Base-by-base conservation (phyloP, 2,329 filamentous ascomycete species). In the Neurospora sp. region DNA sequence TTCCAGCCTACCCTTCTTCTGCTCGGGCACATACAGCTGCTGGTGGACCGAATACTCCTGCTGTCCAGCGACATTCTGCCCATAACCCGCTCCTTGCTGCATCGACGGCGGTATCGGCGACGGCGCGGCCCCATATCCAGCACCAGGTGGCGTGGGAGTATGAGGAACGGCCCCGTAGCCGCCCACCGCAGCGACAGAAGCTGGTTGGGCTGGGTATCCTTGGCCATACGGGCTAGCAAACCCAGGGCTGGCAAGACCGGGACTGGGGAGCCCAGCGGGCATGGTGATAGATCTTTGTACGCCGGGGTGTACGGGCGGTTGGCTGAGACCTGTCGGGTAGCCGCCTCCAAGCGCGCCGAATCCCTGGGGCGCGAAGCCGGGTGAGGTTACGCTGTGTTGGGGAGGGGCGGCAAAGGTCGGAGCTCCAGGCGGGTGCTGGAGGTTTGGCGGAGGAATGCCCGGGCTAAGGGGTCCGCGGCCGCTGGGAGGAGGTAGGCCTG, bases 21-120 rank as follows among this genome's bases (percentile, higher is more conserved):
- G 81, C 77, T 91, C 88, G 1, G 91, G 91, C 69, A 87, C 80
- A 76, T 93, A 93, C 19, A 88, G 80, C 78, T 92, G 90, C 75
- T 88, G 85, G 75, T 93, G 91, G 57, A 92, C 80, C 8, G 80
- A 78, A 71, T 90, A 91, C 67, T 87, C 85, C 66, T 72, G 11
- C 71, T 74, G 62, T 74, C 75, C 33, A 68, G 75, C 28, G 66
- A 70, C 41, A 73, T 76, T 66, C 70, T 71, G 72, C 75, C 72
- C 52, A 65, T 67, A 71, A 8, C 70, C 70, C 2, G 70, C 70
- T 4, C 69, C 62, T 41, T 67, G 67, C 68, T 73, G 73, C 43
- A 57, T 62, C 4, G 84, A 84, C 10, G 82, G 78, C 4, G 79
- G 77, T 8, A 71, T 82, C 1, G 86, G 85, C 15, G 83, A 78